Base-by-base conservation (phyloP, 2,329 filamentous ascomycete genomes). In the Penicillium concentricum region DNA sequence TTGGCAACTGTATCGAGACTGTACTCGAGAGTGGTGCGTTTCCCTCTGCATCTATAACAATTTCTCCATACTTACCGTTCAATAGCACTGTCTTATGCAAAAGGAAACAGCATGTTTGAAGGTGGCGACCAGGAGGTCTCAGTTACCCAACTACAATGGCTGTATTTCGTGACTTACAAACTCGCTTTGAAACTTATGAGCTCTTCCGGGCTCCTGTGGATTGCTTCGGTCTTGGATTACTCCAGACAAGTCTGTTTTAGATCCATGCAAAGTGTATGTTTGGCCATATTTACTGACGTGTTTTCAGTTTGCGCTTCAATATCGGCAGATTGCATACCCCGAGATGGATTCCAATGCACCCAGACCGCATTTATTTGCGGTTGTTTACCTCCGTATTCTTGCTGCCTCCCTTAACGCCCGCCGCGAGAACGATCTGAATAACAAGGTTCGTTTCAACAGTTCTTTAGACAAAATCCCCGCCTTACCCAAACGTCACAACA, bases 101-200 rank as follows among this genome's bases (percentile, higher is more conserved):
- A 37, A 24, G 38, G 37, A 8, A 41, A 37, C 30, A 35, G 46
- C 38, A 15, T 18, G n/a, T 30, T 35, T n/a, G 45, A 43, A 10
- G 45, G 46, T 22, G 45, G 45, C 5, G 6, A 30, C 13, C 20
- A 28, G 15, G 16, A 37, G 18, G 22, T 55, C 24, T 51, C 45
- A 15, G 22, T 51, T 15, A 50, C 52, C 6, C 45, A 55, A n/a
- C 13, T 55, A 15, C 45, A 55, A 43, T 55, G 45, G 45, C 22
- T 55, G 1, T 55, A 55, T 34, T 42, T 15, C n/a, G 22, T 38
- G 16, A 26, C 45, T 10, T 55, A 51, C 22, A 34, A 42, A 4
- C 16, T 51, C 5, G 38, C 28, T 22, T 20, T 51, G 45, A 28
- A 51, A 50, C 38, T 50, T 22, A 10, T 41, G 22, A 26, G 32